Evolutionary conservation across 2,329 filamentous ascomycete species (phyloP).

Genomic region (Graphilbum sp.): DNA sequence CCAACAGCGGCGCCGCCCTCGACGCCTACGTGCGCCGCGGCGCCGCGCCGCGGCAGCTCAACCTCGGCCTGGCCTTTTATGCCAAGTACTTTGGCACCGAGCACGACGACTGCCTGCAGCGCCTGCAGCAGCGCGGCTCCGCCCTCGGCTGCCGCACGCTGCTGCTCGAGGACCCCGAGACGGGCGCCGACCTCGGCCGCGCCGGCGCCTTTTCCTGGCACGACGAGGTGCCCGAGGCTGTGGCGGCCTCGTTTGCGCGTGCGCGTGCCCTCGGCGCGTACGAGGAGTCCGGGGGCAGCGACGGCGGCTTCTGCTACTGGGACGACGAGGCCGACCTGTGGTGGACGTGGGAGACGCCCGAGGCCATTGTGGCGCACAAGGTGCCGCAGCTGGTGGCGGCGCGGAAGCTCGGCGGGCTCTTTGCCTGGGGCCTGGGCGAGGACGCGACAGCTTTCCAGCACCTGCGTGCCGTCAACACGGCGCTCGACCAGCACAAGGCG

Average conservation of each 20-base stretch:
- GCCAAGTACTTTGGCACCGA: slow-evolving; percentile 48
- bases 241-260: slow-evolving; percentile 38
- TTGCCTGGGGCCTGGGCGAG: slow-evolving; percentile 62
- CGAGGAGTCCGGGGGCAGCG: slow-evolving; percentile 33
- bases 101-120: slow-evolving; percentile 18
- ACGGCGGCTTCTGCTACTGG: slow-evolving; percentile 57
- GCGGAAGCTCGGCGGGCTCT: slow-evolving; percentile 48
- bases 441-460: slow-evolving; percentile 33
- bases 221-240: slow-evolving; percentile 33
- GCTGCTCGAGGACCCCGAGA: slow-evolving; percentile 39
- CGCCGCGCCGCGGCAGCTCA: slow-evolving; percentile 36
- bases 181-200: slow-evolving; percentile 40
- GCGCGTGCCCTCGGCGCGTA: slow-evolving; percentile 36
- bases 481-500: background rate
- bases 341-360: slow-evolving; percentile 58
- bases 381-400: slow-evolving; percentile 40
- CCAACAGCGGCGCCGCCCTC: slow-evolving; percentile 35
- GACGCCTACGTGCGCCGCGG: slow-evolving; percentile 43
- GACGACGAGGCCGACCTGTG: slow-evolving; percentile 42
- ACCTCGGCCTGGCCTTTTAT: slow-evolving; percentile 53
- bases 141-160: slow-evolving; percentile 42
- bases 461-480: slow-evolving; percentile 10
- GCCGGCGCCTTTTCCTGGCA: slow-evolving; percentile 41
- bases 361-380: slow-evolving; percentile 40
- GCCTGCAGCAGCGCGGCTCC: background rate